phyloP scores from a whole-genome alignment of 768 basidiomycete genomes.

The Amanita rubescens region DNA sequence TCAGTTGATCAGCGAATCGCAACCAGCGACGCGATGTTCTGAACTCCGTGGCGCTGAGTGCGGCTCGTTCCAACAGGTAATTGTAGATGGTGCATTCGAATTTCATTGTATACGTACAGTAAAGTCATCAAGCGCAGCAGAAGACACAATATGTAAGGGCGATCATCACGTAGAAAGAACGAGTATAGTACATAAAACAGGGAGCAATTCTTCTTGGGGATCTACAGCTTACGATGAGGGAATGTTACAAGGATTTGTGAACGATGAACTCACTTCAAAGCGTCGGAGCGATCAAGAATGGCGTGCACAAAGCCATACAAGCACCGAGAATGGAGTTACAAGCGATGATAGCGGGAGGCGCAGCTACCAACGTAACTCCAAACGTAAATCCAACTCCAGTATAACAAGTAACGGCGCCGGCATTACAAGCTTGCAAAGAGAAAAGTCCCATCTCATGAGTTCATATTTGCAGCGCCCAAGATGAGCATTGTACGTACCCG shows the following conservation, averaged over 20 bases:
- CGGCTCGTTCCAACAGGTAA: no score
- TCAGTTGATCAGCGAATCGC: no score
- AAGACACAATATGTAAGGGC: no score
- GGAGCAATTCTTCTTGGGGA: background rate
- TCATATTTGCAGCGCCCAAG: no score
- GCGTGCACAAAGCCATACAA: constrained; percentile 35
- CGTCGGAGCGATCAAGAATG: constrained; percentile 27
- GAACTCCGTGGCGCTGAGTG: no score
- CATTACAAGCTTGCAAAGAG: constrained; percentile 20
- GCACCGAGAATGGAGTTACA: constrained; percentile 38
- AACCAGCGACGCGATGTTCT: no score
- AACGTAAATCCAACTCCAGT: constrained; percentile 17
- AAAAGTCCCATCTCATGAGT: background rate
- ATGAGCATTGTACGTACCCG: constrained; percentile 12
- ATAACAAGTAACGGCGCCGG: constrained; percentile 33
- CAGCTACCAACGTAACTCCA: constrained; percentile 34
- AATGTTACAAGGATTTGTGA: no score
- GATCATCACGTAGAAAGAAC: no score
- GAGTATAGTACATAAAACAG: background rate
- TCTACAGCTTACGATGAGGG: no score
- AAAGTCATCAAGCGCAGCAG: no score
- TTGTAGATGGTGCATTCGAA: no score
- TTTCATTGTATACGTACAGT: no score
- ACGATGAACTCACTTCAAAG: constrained; percentile 16
- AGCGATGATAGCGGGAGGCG: constrained; percentile 29